Conservation (phyloP, 2,329 filamentous ascomycete genomes). For the Neofusicoccum ribis region DNA sequence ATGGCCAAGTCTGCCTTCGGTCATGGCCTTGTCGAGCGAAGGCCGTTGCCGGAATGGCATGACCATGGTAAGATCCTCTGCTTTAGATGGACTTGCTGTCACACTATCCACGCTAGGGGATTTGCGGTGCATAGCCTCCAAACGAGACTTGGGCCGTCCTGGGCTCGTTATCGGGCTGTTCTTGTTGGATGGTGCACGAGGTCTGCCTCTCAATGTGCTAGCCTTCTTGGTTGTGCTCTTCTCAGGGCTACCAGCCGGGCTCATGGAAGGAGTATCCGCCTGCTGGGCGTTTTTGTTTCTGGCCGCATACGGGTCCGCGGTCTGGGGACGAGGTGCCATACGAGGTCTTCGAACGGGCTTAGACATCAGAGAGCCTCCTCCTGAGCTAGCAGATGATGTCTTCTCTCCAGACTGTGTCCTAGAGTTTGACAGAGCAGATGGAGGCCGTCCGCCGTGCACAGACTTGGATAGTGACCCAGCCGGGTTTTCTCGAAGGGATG, state of each 20-base stretch:
- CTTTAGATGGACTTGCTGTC: conserved; percentile 37
- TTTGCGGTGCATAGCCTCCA: conserved; percentile 34
- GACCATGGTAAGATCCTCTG: conserved; percentile 51
- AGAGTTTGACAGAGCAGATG: conserved; percentile 38
- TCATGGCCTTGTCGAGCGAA: conserved; percentile 39
- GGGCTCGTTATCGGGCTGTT: conserved; percentile 36
- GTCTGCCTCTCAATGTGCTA: conserved; percentile 32
- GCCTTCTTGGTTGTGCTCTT: conserved; percentile 37
- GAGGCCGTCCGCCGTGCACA: conserved; percentile 31
- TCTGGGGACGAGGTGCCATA: conserved; percentile 50
- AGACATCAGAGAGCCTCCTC: conserved; percentile 52
- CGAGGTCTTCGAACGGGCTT: conserved; percentile 59
- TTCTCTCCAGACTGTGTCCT: conserved; percentile 29
- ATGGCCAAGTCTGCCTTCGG: conserved; percentile 38
- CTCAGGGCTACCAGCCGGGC: conserved; percentile 47
- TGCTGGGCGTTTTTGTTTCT: conserved; percentile 33
- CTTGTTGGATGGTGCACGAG: conserved; percentile 30
- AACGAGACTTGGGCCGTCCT: conserved; percentile 37
- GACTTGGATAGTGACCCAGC: conserved; percentile 34
- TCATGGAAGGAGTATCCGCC: conserved; percentile 50
- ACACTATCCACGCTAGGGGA: conserved; percentile 34
- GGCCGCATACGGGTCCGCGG: conserved; percentile 55
- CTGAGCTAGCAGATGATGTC: conserved; percentile 28
- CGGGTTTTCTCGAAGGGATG: conserved; percentile 26
- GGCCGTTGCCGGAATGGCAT: conserved; percentile 40